Evolutionary conservation across 2,329 filamentous ascomycete genomes (phyloP).

Genomic region (Colletotrichum shisoi): DNA sequence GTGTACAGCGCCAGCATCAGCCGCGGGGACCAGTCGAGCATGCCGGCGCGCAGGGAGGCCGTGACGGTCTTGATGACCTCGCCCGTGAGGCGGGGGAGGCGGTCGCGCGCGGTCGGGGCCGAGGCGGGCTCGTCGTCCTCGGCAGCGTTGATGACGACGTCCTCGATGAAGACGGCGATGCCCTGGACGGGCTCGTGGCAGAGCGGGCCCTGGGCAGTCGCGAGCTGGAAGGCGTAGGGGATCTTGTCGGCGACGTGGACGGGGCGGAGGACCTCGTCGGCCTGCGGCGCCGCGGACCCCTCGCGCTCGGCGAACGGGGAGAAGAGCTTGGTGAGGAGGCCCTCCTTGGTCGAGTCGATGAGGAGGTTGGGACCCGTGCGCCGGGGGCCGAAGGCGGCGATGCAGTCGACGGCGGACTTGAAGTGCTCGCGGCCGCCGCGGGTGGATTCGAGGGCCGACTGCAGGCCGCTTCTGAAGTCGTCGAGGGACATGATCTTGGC

Average conservation of each 20-base stretch:
- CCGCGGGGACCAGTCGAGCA: slow-evolving; percentile 95
- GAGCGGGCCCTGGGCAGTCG: slow-evolving; percentile 85
- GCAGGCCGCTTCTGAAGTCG: slow-evolving; percentile 80
- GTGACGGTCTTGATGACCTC: slow-evolving; percentile 92
- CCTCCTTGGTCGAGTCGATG: slow-evolving; percentile 78
- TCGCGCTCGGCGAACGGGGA: slow-evolving; percentile 44
- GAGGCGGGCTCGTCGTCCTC: slow-evolving; percentile 59
- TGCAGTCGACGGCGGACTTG: slow-evolving; percentile 78
- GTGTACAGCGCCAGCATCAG: slow-evolving; percentile 97
- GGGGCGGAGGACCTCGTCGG: slow-evolving; percentile 62
- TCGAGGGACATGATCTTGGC: slow-evolving; percentile 71
- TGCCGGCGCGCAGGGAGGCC: slow-evolving; percentile 81
- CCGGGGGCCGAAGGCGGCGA: slow-evolving; percentile 88
- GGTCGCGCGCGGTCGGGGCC: slow-evolving; percentile 65
- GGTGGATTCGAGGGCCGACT: slow-evolving; percentile 71
- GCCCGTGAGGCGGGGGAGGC: slow-evolving; percentile 82
- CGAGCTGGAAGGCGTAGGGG: slow-evolving; percentile 90
- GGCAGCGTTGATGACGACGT: slow-evolving; percentile 65
- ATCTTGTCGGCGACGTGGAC: slow-evolving; percentile 88
- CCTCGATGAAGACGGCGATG: slow-evolving; percentile 88
- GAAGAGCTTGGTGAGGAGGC: slow-evolving; percentile 77
- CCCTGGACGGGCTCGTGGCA: slow-evolving; percentile 95
- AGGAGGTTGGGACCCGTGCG: slow-evolving; percentile 88
- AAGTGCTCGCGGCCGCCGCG: slow-evolving; percentile 76
- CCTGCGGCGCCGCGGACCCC: slow-evolving; percentile 48